phyloP scores from a whole-genome alignment of 352 stramenopile genomes.

The Phytophthora lateralis region DNA sequence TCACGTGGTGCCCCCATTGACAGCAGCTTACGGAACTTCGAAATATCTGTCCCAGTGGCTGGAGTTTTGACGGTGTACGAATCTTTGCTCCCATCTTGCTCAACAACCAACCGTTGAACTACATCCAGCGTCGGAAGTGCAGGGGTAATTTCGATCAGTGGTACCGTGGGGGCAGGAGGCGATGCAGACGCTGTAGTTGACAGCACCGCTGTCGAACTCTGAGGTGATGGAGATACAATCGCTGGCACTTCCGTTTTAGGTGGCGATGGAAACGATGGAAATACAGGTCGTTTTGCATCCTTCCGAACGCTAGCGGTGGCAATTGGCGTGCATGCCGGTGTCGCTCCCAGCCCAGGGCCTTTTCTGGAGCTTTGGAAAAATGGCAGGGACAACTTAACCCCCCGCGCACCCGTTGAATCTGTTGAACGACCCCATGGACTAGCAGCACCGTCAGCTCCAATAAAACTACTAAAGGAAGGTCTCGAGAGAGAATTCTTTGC shows the following conservation, averaged over 20 bases:
- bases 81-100: conserved; percentile 5
- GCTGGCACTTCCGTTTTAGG: conserved; percentile 13
- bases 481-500: conserved; percentile 28
- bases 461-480: conserved; percentile 34
- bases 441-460: conserved; percentile 18
- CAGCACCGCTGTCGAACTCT: not conserved
- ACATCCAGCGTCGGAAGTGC: conserved; percentile 5
- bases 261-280: conserved; percentile 48
- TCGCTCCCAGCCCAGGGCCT: conserved; percentile 54
- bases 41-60: conserved; percentile 43
- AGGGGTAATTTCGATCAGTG: conserved; percentile 24
- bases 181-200: not conserved
- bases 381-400: conserved; percentile 56
- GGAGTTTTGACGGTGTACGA: conserved; percentile 9
- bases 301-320: conserved; percentile 73
- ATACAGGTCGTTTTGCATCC: conserved; percentile 65
- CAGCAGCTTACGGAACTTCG: conserved; percentile 94
- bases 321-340: conserved; percentile 71
- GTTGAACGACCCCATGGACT: conserved; percentile 15
- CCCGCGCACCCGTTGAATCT: conserved; percentile 18
- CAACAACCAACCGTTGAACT: conserved; percentile 23
- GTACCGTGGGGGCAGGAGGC: conserved; percentile 26
- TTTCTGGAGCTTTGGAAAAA: conserved; percentile 78
- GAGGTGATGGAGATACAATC: not conserved
- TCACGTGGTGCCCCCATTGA: conserved; percentile 83